Percentiles rank a stretch among this genome's conserved stretches.
phyloP scores from a whole-genome alignment of 768 basidiomycete species.

The Arthromyces matolae region DNA sequence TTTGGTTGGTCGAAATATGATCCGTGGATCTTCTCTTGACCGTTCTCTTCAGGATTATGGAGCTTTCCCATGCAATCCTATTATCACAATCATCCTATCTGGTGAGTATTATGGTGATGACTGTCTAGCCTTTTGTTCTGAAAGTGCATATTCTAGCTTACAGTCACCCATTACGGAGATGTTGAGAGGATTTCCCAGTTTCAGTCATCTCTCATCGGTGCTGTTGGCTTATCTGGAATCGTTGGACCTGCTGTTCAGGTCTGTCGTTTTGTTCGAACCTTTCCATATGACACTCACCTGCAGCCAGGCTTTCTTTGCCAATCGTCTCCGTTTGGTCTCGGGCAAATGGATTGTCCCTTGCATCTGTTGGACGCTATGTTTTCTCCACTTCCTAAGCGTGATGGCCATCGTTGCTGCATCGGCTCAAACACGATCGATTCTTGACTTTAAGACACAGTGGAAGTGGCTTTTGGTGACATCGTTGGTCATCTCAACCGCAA shows the following conservation, averaged over 20 bases:
- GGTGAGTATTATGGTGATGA: no score
- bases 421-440: neutral
- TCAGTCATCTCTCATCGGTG: no score
- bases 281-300: neutral
- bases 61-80: no score
- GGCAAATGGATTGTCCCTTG: neutral
- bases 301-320: constrained; percentile 14
- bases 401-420: constrained; percentile 1
- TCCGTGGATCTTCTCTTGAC: no score
- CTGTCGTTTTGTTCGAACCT: neutral
- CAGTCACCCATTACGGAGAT: no score
- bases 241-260: constrained; percentile 10
- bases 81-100: no score
- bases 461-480: constrained; percentile 6
- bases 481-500: constrained; percentile 4
- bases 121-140: no score
- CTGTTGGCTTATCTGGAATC: no score
- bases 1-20: no score
- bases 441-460: constrained; percentile 1
- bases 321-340: constrained; percentile 11
- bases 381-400: constrained; percentile 1
- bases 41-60: no score
- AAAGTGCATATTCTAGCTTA: no score
- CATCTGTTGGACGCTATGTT: constrained; percentile 13
- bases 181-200: no score